Base-by-base conservation (phyloP, 2,329 filamentous ascomycete species). In the Stachybotrys echinatus region DNA sequence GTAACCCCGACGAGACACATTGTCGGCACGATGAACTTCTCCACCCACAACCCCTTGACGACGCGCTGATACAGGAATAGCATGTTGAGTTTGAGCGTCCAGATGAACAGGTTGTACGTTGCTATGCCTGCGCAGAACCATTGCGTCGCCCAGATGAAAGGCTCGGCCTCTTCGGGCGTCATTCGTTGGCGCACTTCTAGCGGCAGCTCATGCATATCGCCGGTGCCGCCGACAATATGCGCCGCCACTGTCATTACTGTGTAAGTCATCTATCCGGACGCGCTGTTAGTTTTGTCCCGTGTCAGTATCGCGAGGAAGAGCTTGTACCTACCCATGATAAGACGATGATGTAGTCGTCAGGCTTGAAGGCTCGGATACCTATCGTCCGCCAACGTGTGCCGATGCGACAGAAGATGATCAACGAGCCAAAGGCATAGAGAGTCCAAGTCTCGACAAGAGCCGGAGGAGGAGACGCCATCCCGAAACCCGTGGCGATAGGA, bases 1-100 rank as follows among this genome's bases (percentile, higher is more conserved):
- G 62, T 66, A 5, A 42, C 49, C 1, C 52, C 49, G 3, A 69
- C 60, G 5, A 68, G 52, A 2, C 48, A 50, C 58, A 70, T 66
- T 2, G 59, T 55, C 0, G 67, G 67, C 12, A 58, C 52, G 42
- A 71, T 63, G 49, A 65, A 62, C 48, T 61, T 66, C 48, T 67
- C 58, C 1, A 67, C 62, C 61, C 61, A 65, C 4, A 69, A 54
- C 1, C 65, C 62, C 8, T 55, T 58, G 18, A 69, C 63, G 6
- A 71, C 55, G 2, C 66, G 62, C 43, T 60, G 56, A 48, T 67
- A 70, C 38, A 71, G 62, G 52, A 67, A 69, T 18, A 69, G 51
- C 64, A 70, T 68, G 53, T 68, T 67, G 20, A 71, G 51, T 43
- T 70, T 71, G 34, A 71, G 54, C 2, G 61, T 60, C 68, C 68